These are phyloP conservation scores for Sergeia podlipaevii DNA, from an alignment of 208 protist species.

Conservation along the genomic window DNA sequence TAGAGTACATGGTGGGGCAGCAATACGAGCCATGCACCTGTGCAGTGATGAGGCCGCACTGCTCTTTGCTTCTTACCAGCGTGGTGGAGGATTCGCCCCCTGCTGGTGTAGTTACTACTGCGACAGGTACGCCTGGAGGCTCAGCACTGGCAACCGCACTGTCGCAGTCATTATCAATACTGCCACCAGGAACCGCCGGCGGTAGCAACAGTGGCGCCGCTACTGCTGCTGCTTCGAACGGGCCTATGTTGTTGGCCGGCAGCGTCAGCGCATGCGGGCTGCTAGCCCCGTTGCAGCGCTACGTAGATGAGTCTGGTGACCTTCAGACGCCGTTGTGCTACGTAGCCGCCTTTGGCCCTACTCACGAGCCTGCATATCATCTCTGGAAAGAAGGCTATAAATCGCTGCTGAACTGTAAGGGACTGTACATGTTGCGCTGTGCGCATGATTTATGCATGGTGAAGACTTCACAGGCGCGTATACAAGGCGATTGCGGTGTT, in stretches of 20 bases:
- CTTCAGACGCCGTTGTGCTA: conserved; percentile 69
- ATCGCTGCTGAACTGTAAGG: conserved; percentile 47
- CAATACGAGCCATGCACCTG: conserved; percentile 23
- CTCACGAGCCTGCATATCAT: conserved; percentile 18
- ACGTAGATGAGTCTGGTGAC: conserved; percentile 77
- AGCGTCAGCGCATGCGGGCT: background rate
- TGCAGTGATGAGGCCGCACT: background rate
- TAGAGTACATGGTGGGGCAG: conserved; percentile 36
- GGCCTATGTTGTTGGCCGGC: background rate
- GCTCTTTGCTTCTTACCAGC: background rate
- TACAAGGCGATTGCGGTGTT: conserved; percentile 1
- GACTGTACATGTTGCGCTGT: conserved; percentile 46
- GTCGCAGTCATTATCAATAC: background rate
- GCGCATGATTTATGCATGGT: conserved; percentile 50
- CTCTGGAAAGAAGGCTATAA: conserved; percentile 70
- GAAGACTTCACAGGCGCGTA: conserved; percentile 31
- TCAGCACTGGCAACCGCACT: background rate
- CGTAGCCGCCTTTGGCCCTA: conserved; percentile 35
- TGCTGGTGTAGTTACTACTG: background rate
- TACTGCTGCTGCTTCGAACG: background rate
- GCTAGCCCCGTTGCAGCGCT: conserved; percentile 52
- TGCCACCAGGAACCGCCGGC: background rate
- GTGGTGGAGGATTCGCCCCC: conserved; percentile 2
- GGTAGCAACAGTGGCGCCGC: background rate
- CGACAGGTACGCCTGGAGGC: background rate